Evolutionary conservation across 2,329 filamentous ascomycete species (phyloP), one percentile per base, ranked within the genome.

Genomic region (Pseudogymnoascus sp.): DNA sequence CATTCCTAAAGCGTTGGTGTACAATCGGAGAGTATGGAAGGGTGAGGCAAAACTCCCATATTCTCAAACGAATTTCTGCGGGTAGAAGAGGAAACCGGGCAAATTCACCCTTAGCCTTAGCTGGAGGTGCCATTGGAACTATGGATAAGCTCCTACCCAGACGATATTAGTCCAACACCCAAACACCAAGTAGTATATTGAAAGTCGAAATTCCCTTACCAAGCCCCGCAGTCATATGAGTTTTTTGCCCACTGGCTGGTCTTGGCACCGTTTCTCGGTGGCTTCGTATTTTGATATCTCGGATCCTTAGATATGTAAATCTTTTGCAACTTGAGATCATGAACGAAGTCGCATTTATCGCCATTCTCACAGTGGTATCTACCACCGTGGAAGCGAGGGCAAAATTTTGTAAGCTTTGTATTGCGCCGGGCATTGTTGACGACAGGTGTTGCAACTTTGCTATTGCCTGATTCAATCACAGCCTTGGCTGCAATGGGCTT

Each of bases 1-100:
- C 71, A 8, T 71, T 67, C 14, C 70, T 66, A 25, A 72, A 67
- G 6, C 67, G 70, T 18, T 68, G 64, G 62, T 70, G 71, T 59
- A 72, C 70, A 11, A 61, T 22, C 12, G 71, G 68, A 14, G 65
- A 59, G 37, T 72, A 72, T 14, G 69, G 66, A 16, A 65, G 63
- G 11, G 47, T 9, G n/a, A 54, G 28, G 16, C 47, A 54, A 35
- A 54, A 54, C 6, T 33, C 47, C 62, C 62, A 63, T 57, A 63
- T 63, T 50, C 58, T 59, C 22, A 59, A 16, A 20, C 60, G 50
- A 18, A 63, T 16, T 37, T 63, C 62, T 22, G 38, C 9, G 11
- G 62, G 62, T 20, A 63, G 25, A 16, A 37, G 28, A 39, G 60
- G 57, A 33, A 63, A 63, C 14, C 50, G 16, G 8, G 8, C 22